phyloP scores from a whole-genome alignment of 2,329 filamentous ascomycete species.

The Diaporthe batatas region DNA sequence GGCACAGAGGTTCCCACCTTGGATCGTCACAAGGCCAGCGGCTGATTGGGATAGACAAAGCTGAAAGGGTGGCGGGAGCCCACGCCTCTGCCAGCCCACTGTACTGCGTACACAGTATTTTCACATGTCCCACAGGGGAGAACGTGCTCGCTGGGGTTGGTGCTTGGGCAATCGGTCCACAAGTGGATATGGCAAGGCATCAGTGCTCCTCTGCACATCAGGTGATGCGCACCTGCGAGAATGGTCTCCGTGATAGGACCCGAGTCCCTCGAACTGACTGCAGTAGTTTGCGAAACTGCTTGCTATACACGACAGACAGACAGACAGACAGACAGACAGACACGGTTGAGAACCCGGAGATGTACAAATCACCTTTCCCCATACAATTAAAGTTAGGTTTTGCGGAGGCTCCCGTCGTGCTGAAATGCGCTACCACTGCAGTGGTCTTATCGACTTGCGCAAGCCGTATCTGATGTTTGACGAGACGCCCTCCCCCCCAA shows the following conservation, averaged over 20 bases:
- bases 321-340: neutral
- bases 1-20: conserved; percentile 7
- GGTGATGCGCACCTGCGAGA: conserved; percentile 5
- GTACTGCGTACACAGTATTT: too few relatives aligned
- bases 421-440: conserved; percentile 9
- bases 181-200: conserved; percentile 26
- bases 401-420: conserved; percentile 26
- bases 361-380: neutral
- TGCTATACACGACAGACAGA: too few relatives aligned
- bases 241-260: conserved; percentile 6
- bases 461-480: conserved; percentile 5
- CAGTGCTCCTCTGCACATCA: conserved; percentile 18
- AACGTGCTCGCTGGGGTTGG: conserved; percentile 1
- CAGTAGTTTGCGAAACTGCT: conserved; percentile 3
- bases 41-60: conserved; percentile 8
- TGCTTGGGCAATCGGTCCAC: conserved; percentile 11
- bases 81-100: conserved; percentile 16
- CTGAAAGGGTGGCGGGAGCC: conserved; percentile 16
- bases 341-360: neutral
- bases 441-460: conserved; percentile 11
- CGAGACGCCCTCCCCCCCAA: neutral
- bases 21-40: conserved; percentile 11
- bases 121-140: conserved; percentile 21
- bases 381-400: conserved; percentile 22
- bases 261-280: neutral